Base-by-base conservation (phyloP, 495 filamentous ascomycete species). In the Apiosordaria backusii region DNA sequence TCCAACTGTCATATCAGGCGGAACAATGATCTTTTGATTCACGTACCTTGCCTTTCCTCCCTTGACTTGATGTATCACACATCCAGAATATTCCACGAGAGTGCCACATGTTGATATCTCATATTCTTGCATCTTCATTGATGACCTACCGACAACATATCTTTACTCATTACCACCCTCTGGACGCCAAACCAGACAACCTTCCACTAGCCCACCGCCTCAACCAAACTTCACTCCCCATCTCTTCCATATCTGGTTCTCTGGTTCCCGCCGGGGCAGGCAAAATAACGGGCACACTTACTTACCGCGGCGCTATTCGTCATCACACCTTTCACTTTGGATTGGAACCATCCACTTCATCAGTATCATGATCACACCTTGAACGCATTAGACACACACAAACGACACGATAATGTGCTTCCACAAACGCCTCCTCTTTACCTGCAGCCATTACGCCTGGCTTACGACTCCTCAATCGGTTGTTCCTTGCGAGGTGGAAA, bases 381-480 rank as follows among this genome's bases (percentile, higher is more conserved):
- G 5, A 9, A 25, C 26, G 9, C 55, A 59, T 59, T 23, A 59
- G n/a, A n/a, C 53, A 6, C 6, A 15, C 27, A 57, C 25, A 18
- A 57, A 6, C 25, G 10, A 13, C 6, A 29, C 26, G 9, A 67
- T 25, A 6, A 78, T 78, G 76, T 78, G 76, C 57, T 67, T 60
- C 50, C 74, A 77, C 67, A 18, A 50, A 2, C 69, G 75, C 35
- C 23, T 69, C 53, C 18, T 78, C 45, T 76, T 62, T 50, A 50
- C 7, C 60, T 79, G 77, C 68, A 57, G 54, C 19, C 77, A 79
- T 60, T 62, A 59, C 50, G 60, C 21, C 29, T 77, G 69, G 72
- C 62, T 61, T 4, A 27, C 23, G 21, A 13, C 67, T 10, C 24
- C 67, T 40, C 29, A 22, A 16, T 60, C 50, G 15, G 16, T 13